Conservation (phyloP, 2,329 filamentous ascomycete genomes). For the Dothiorella sarmentorum region DNA sequence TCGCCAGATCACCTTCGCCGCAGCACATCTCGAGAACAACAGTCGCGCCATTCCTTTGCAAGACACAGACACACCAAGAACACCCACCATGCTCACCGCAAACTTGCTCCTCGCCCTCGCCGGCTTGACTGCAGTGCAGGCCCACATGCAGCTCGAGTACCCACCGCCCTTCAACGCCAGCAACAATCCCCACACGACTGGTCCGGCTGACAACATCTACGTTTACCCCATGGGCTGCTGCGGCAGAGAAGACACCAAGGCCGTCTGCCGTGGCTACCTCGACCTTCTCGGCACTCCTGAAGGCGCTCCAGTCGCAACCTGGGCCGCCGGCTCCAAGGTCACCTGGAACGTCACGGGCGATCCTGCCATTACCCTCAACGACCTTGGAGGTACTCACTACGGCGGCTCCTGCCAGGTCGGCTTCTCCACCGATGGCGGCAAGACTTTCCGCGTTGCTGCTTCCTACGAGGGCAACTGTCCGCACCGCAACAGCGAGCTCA, state of each 20-base stretch:
- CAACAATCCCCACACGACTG: conserved; percentile 14
- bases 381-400: conserved; percentile 38
- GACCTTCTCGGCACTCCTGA: conserved; percentile 14
- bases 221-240: conserved; percentile 17
- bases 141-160: conserved; percentile 17
- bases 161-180: conserved; percentile 14
- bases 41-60: background rate
- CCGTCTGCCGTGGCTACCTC: conserved; percentile 13
- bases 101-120: background rate
- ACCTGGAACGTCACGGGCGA: conserved; percentile 14
- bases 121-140: conserved; percentile 9
- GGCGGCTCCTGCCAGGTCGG: conserved; percentile 49
- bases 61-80: no score
- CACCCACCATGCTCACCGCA: background rate
- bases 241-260: conserved; percentile 5
- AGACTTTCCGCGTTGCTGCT: conserved; percentile 44
- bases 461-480: conserved; percentile 49
- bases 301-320: conserved; percentile 14
- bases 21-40: background rate
- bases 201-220: conserved; percentile 5
- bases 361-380: background rate
- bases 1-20: background rate
- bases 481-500: conserved; percentile 35
- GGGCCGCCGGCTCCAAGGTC: conserved; percentile 8
- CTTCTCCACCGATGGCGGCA: conserved; percentile 42